A percentile compares a stretch with the other conserved stretches of the same genome.
phyloP scores from a whole-genome alignment of 2,329 filamentous ascomycete species.

The Colletotrichum sp. region DNA sequence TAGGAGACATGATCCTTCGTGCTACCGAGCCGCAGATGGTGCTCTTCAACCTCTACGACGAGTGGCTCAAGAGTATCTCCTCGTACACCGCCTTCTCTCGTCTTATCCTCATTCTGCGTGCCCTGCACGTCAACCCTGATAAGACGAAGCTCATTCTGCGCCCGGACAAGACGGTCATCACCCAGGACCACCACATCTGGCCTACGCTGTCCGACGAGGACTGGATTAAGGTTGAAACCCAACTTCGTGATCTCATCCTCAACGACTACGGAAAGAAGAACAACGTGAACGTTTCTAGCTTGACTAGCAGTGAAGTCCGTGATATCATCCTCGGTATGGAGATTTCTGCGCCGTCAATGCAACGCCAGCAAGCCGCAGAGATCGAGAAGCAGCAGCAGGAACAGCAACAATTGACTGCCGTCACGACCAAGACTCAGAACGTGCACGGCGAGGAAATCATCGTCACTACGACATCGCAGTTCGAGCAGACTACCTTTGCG shows the following conservation, averaged over 20 bases:
- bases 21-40: conserved; percentile 99
- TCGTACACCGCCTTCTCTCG: conserved; percentile 99
- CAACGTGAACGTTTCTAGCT: conserved; percentile 96
- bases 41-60: conserved; percentile 97
- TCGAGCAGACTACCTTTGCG: conserved; percentile 96
- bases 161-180: conserved; percentile 97
- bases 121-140: conserved; percentile 96
- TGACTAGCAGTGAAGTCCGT: conserved; percentile 95
- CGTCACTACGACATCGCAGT: conserved; percentile 96
- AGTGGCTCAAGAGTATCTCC: conserved; percentile 98
- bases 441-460: conserved; percentile 97
- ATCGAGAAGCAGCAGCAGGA: conserved; percentile 99
- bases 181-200: conserved; percentile 99
- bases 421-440: conserved; percentile 98
- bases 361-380: conserved; percentile 96
- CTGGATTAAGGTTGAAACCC: conserved; percentile 99
- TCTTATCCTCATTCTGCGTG: conserved; percentile 89
- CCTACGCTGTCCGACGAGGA: conserved; percentile 92
- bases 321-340: conserved; percentile 99
- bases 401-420: conserved; percentile 93
- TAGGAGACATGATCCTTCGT: conserved; percentile 97
- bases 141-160: conserved; percentile 96
- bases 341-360: conserved; percentile 96
- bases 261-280: conserved; percentile 99
- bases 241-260: conserved; percentile 91